Conservation (phyloP, 257 asterid species). For the Penstemon barbatus region DNA sequence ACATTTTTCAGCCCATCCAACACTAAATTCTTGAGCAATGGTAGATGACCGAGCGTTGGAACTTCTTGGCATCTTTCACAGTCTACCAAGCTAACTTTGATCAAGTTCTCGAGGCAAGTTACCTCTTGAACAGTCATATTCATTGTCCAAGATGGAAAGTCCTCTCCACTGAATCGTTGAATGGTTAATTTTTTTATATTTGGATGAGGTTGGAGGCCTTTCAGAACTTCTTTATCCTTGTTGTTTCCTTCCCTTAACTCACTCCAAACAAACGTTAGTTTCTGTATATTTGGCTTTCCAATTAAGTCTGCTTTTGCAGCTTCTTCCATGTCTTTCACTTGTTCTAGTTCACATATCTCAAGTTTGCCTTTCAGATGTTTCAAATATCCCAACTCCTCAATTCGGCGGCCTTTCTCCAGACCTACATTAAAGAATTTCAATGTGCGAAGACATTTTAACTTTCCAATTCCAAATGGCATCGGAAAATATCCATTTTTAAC, state of each 20-base stretch:
- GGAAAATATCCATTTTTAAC: too few species aligned
- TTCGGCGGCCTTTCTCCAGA: conserved; percentile 18
- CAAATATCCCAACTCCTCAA: conserved; percentile 28
- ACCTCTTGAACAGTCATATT: too few species aligned
- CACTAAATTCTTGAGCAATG: too few species aligned
- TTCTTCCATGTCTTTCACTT: conserved; percentile 19
- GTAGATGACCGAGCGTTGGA: too few species aligned
- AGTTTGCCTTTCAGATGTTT: conserved; percentile 24
- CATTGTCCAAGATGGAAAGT: too few species aligned
- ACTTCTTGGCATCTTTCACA: too few species aligned
- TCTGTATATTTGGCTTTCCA: conserved; percentile 7
- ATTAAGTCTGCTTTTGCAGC: not conserved
- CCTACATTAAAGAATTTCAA: conserved; percentile 14
- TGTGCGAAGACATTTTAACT: conserved; percentile 1
- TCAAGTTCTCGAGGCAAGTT: too few species aligned
- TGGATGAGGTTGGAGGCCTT: conserved; percentile 27
- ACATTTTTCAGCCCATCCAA: too few species aligned
- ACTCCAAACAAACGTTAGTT: conserved; percentile 18
- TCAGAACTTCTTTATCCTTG: conserved; percentile 10
- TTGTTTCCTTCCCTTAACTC: too few species aligned
- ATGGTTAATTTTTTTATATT: too few species aligned
- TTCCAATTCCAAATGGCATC: not conserved
- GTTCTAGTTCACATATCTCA: conserved; percentile 9
- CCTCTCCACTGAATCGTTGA: too few species aligned
- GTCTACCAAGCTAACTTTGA: too few species aligned